Conservation (phyloP, 2,329 filamentous ascomycete genomes). For the Colletotrichum noveboracense region DNA sequence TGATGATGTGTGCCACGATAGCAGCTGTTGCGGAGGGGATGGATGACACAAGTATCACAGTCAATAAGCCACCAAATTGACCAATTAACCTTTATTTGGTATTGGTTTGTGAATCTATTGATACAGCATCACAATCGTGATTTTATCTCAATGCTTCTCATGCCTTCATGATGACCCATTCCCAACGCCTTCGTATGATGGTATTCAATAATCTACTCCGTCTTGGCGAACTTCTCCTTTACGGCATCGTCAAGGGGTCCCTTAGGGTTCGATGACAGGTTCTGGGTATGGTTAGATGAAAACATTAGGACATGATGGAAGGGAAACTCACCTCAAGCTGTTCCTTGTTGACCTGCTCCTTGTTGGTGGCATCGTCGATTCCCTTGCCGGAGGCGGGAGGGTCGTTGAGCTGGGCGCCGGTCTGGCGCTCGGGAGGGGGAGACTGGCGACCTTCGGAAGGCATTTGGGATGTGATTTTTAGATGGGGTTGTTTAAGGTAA, state of each 20-base stretch:
- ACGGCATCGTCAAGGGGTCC: constrained; percentile 66
- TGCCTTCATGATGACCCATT: neutral
- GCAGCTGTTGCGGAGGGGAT: neutral
- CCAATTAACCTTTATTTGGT: neutral
- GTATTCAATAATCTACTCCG: neutral
- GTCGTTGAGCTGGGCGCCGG: constrained; percentile 66
- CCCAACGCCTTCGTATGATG: constrained; percentile 3
- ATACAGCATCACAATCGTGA: constrained; percentile 12
- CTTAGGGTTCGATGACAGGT: constrained; percentile 69
- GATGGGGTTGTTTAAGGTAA: neutral
- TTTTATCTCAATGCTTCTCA: neutral
- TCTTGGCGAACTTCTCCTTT: constrained; percentile 66
- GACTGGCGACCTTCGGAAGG: constrained; percentile 76
- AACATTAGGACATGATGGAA: fast-evolving
- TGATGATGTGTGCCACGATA: fast-evolving
- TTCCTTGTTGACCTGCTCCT: constrained; percentile 56
- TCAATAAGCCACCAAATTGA: fast-evolving
- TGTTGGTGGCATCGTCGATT: constrained; percentile 58
- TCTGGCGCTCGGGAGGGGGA: constrained; percentile 73
- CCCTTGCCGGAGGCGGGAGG: constrained; percentile 63
- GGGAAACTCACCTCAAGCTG: constrained; percentile 51
- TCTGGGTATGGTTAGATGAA: constrained; percentile 35
- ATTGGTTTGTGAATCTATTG: neutral
- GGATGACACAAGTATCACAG: neutral
- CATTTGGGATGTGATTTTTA: constrained; percentile 56